Evolutionary conservation across 169 alveolate genomes (phyloP), one percentile per base, ranked within the genome.

Genomic region (Theileria parva): DNA sequence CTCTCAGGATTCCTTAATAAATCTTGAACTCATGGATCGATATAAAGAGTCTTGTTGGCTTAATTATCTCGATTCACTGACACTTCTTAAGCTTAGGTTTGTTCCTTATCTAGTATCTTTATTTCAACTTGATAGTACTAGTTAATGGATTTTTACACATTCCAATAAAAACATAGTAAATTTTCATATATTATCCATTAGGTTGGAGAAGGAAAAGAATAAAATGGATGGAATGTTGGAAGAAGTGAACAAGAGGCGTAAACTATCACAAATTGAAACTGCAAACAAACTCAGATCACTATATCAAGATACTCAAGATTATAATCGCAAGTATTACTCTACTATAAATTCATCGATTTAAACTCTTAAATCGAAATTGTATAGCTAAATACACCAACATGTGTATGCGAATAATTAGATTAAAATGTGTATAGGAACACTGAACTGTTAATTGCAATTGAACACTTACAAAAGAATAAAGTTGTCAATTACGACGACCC

Each of bases 11-110:
- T 75, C 90, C 17, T 70, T 53, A 59, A 11, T 84, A 13, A 84
- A 84, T 67, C 86, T 77, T 15, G 90, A 84, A 77, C 19, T 77
- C 13, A 53, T 84, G 79, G 90, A 84, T 65, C 80, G 86, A n/a
- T 84, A 77, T 68, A 84, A 84, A 77, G 86, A 84, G 28, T 73
- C 66, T 17, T 72, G 57, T 3, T 84, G 90, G 90, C 76, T 77
- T 39, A 74, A 72, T 12, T 70, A 84, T 48, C 77, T 84, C 19
- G 90, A 84, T n/a, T 65, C 69, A 8, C 60, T 84, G 19, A 37
- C 80, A 25, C 15, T 34, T 15, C 71, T 81, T 48, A 50, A 81
- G 25, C 23, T 32, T 13, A 67, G 84, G 88, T 81, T 12, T 34
- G 80, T 81, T 44, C 63, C 51, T 57, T 13, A 6, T 57, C 15